A percentile compares a stretch with the other conserved stretches of the same genome.
Conservation (phyloP, 1,284 basidiomycete genomes). For the Pseudozyma sp. region DNA sequence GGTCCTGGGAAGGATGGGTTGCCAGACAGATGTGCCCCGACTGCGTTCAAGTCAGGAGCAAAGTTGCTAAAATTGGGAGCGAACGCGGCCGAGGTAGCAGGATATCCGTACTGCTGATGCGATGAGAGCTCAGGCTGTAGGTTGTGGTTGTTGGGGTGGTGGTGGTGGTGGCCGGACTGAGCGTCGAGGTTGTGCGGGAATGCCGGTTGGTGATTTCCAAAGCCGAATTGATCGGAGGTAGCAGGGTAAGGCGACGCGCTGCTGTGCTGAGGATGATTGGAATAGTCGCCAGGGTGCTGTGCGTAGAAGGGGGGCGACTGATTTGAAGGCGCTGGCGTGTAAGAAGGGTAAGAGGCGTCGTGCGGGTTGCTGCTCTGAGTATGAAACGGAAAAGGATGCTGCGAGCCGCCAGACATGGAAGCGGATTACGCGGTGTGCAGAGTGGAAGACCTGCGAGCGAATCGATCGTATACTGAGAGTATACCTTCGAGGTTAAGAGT, state of each 20-base stretch:
- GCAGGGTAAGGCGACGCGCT: not conserved
- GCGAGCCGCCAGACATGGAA: conserved; percentile 41
- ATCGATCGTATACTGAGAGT: conserved; percentile 12
- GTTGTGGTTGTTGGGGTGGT: not conserved
- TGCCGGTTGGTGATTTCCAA: not conserved
- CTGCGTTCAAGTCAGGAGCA: conserved; percentile 7
- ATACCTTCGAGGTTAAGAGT: conserved; percentile 1
- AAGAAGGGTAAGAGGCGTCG: conserved; percentile 7
- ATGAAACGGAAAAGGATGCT: conserved; percentile 27
- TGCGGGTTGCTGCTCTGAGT: conserved; percentile 16
- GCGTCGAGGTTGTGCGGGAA: not conserved
- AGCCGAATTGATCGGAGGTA: not conserved
- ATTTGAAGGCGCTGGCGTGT: not conserved
- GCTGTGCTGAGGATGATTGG: conserved; percentile 7
- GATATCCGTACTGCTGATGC: conserved; percentile 15
- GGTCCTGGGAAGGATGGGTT: not conserved
- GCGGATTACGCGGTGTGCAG: conserved; percentile 16
- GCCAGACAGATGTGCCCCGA: not conserved
- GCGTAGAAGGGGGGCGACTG: conserved; percentile 4
- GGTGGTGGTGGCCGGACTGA: conserved; percentile 7
- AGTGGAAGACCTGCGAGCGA: conserved; percentile 7
- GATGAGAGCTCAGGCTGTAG: not conserved
- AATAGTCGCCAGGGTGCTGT: conserved; percentile 2
- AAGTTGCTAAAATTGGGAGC: not conserved
- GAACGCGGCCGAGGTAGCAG: conserved; percentile 3